Evolutionary conservation across 1,284 basidiomycete genomes (phyloP).

Genomic region (Apiotrichum mycotoxinovorans): DNA sequence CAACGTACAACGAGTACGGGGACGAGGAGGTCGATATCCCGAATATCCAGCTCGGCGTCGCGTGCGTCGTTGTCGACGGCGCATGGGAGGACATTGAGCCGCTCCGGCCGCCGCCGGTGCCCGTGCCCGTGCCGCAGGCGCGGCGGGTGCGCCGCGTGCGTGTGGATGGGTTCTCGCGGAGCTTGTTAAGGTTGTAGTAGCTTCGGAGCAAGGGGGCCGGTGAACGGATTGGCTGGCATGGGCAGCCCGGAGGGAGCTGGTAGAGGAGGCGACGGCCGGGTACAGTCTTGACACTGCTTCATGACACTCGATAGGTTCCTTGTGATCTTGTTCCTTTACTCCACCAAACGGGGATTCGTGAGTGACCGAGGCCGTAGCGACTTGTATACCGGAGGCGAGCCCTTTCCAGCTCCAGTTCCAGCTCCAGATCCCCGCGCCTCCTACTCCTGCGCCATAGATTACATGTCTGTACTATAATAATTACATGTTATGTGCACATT

Average conservation of each 20-base stretch:
- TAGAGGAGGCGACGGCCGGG: too few relatives aligned
- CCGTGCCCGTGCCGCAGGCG: background rate
- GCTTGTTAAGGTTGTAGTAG: background rate
- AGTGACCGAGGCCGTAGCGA: too few relatives aligned
- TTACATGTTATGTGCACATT: background rate
- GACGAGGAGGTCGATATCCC: conserved; percentile 9
- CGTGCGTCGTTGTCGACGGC: background rate
- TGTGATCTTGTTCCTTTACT: too few relatives aligned
- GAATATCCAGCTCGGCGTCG: conserved; percentile 3
- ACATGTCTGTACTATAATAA: conserved; percentile 2
- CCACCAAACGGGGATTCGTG: too few relatives aligned
- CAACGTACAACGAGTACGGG: conserved; percentile 4
- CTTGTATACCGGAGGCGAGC: too few relatives aligned
- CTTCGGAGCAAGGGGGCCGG: too few relatives aligned
- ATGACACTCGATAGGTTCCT: too few relatives aligned
- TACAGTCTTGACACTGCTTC: too few relatives aligned
- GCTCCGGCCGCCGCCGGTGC: conserved; percentile 10
- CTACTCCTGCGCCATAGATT: background rate
- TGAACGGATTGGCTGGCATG: too few relatives aligned
- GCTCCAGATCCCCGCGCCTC: background rate
- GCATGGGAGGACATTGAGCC: conserved; percentile 12
- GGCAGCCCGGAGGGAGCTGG: too few relatives aligned
- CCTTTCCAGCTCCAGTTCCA: too few relatives aligned
- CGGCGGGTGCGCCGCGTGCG: background rate
- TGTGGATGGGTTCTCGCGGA: conserved; percentile 13